Base-by-base conservation (phyloP, 345 rosid genomes). In the Syzygium aromaticum region DNA sequence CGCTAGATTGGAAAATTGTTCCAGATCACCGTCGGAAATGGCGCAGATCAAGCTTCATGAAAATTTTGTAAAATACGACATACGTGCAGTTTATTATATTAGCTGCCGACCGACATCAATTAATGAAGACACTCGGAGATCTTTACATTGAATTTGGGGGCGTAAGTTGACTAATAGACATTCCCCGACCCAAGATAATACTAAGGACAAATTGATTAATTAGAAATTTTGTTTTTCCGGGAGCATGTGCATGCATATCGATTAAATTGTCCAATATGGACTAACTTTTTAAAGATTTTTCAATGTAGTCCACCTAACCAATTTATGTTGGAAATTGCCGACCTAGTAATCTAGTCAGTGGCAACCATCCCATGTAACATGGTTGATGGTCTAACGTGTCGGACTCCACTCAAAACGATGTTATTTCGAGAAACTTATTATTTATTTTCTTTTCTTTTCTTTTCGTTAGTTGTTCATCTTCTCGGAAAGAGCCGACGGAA, bases 311-410 rank as follows among this genome's bases (percentile, higher is more conserved):
- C 3, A 33, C 33, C 22, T 12, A 1, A 17, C 1, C 22, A 67
- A 67, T 67, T 3, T 33, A 4, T 9, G 14, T 16, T 0, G 0
- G 3, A 30, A 64, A 30, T 64, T 64, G 5, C 1, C 16, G 23
- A 64, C 1, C 2, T 61, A 8, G 17, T n/a, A 19, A 4, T 61
- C 16, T 1, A n/a, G 2, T 61, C 7, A 61, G n/a, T 2, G 2
- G 10, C 6, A 15, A 3, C 38, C 1, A 13, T 61, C 7, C 14
- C 27, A 27, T 1, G 2, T 27, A 27, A 12, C 33, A 59, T 27
- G 17, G 13, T 14, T 6, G 73, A 8, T 0, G 15, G 3, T n/a
- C 2, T 14, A 0, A n/a, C 2, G 3, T n/a, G 19, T 30, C 12
- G 0, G 0, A 30, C 77, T 30, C 77, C 17, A 64, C 43, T 30